phyloP scores from a whole-genome alignment of 768 basidiomycete genomes.

The Lactarius akahatsu region DNA sequence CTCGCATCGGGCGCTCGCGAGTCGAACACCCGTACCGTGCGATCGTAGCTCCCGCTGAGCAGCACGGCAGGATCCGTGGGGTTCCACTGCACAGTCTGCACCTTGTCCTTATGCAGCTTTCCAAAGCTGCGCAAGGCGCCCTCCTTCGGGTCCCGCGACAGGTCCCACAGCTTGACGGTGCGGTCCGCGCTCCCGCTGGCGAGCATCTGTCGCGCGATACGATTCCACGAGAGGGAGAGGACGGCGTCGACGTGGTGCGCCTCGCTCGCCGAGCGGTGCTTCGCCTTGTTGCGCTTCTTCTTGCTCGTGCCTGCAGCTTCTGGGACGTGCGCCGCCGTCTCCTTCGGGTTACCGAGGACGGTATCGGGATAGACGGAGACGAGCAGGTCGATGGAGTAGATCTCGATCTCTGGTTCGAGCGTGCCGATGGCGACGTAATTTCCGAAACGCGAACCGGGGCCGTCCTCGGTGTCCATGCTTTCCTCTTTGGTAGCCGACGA shows the following conservation, averaged over 20 bases:
- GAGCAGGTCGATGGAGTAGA: conserved; percentile 93
- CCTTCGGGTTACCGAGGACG: conserved; percentile 87
- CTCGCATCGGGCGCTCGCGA: conserved; percentile 78
- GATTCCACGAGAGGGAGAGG: conserved; percentile 92
- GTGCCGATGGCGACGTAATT: conserved; percentile 97
- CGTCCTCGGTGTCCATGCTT: conserved; percentile 32
- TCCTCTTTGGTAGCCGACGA: conserved; percentile 40
- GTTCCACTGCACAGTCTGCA: conserved; percentile 97
- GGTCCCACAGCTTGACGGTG: conserved; percentile 97
- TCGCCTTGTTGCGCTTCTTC: conserved; percentile 90
- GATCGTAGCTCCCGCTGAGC: conserved; percentile 91
- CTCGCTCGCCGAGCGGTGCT: conserved; percentile 57
- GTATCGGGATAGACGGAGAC: conserved; percentile 93
- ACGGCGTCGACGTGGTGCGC: conserved; percentile 92
- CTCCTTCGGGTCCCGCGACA: conserved; percentile 60
- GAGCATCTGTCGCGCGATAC: conserved; percentile 80
- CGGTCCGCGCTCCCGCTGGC: conserved; percentile 92
- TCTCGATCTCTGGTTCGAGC: conserved; percentile 96
- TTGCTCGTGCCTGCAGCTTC: conserved; percentile 87
- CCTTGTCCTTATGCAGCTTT: conserved; percentile 85
- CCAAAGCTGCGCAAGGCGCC: conserved; percentile 84
- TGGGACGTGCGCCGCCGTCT: conserved; percentile 76
- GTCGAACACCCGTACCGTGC: conserved; percentile 94
- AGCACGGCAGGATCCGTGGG: conserved; percentile 82
- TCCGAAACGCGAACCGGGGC: conserved; percentile 47